Base-by-base conservation (phyloP, 1,284 basidiomycete genomes). In the Cryptococcus sp. region DNA sequence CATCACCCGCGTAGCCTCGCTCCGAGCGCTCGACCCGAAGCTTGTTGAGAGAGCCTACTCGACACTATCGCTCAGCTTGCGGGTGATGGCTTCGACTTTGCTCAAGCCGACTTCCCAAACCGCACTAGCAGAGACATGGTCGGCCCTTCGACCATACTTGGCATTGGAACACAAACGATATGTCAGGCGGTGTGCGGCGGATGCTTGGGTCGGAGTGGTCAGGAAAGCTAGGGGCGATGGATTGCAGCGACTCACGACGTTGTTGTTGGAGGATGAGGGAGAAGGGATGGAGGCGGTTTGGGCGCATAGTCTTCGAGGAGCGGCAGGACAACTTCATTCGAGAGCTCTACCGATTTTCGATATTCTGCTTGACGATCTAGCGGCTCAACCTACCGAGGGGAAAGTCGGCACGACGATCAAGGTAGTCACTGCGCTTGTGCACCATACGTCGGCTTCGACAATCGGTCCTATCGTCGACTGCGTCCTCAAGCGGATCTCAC, bases 311-410 rank as follows among this genome's bases (percentile, higher is more conserved):
- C 48, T 60, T 54, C 47, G 60, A 50, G 72, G 71, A 82, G 83
- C 48, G 79, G 82, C 84, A 5, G 82, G 84, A 67, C 85, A 85
- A 3, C 74, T 93, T 24, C 88, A 92, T 64, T 88, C 87, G 0
- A 79, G 82, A 35, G 80, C 86, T 0, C 60, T 82, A 2, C 80
- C 82, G 1, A 76, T 91, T 39, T 74, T 89, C 25, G 58, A 68
- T 1, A 76, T 79, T 0, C 72, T 90, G 0, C 55, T 72, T 12
- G 62, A 68, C 38, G 54, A 60, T 23, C 46, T 68, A 1, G 37
- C 51, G 21, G 10, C 31, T 5, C 46, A 53, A 23, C 57, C 62
- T 2, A 59, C 66, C 26, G 70, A 75, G n/a, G 53, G 52, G n/a
- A 62, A 65, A 5, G 50, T 72, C n/a, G 54, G 63, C 7, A 77